Percentiles rank a stretch among this genome's conserved stretches.
Evolutionary conservation across 805 yeast genomes (phyloP).

Genomic region (Kodamaea fukazawae): DNA sequence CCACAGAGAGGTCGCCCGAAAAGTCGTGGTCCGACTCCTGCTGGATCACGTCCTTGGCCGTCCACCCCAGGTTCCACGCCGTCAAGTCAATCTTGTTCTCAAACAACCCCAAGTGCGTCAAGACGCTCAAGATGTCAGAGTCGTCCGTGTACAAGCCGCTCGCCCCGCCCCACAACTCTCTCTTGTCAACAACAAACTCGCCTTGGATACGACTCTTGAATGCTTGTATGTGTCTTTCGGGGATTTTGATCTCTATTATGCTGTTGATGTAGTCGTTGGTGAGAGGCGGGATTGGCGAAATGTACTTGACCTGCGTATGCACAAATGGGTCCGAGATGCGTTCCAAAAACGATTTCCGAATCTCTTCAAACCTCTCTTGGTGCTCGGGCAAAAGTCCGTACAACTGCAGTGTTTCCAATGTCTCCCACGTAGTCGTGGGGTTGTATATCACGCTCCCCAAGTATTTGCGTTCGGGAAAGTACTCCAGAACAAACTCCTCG

Average conservation of each 20-base stretch:
- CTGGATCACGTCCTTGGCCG: constrained; percentile 21
- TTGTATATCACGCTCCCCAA: constrained; percentile 48
- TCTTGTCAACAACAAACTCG: constrained; percentile 19
- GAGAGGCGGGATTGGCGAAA: constrained; percentile 40
- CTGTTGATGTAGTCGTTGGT: constrained; percentile 41
- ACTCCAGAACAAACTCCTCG: constrained; percentile 20
- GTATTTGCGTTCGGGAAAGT: constrained; percentile 31
- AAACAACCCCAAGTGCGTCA: constrained; percentile 73
- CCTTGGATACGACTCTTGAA: constrained; percentile 39
- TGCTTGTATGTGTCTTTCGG: constrained; percentile 41
- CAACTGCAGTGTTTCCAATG: constrained; percentile 28
- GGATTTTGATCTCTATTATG: constrained; percentile 54
- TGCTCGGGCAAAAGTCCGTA: constrained; percentile 32
- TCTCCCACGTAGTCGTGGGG: constrained; percentile 50
- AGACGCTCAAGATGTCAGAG: constrained; percentile 72
- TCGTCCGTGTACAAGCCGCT: constrained; percentile 92
- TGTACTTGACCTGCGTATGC: constrained; percentile 21
- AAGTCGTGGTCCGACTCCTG: neutral
- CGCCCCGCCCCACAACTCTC: constrained; percentile 74
- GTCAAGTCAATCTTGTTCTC: constrained; percentile 31
- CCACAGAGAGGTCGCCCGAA: constrained; percentile 52
- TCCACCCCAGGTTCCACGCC: constrained; percentile 35
- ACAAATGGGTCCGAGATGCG: constrained; percentile 13
- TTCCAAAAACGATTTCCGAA: constrained; percentile 18
- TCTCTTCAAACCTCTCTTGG: constrained; percentile 23